phyloP scores from a whole-genome alignment of 129 eudicot genomes.

The Heracleum sosnowskyi region DNA sequence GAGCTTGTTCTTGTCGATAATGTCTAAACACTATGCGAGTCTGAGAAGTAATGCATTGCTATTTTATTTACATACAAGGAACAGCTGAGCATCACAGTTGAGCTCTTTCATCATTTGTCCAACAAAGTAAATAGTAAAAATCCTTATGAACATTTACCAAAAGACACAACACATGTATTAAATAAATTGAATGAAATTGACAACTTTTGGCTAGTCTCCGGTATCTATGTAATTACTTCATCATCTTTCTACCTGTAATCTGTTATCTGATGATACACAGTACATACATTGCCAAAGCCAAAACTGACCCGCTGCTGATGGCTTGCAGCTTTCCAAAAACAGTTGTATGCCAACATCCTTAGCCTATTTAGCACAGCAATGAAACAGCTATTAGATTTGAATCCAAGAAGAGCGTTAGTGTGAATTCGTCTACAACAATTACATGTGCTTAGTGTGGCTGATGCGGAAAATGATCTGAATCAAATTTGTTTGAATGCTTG shows the following conservation, averaged over 20 bases:
- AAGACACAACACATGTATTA: not conserved
- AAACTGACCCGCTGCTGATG: not conserved
- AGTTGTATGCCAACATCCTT: not conserved
- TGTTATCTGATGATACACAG: not conserved
- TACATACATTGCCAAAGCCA: not conserved
- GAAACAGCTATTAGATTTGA: not conserved
- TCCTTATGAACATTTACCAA: not conserved
- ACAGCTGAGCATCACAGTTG: not conserved
- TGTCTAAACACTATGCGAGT: no score
- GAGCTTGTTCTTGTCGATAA: no score
- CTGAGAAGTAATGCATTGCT: no score
- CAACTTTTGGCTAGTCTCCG: not conserved
- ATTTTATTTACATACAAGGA: not conserved
- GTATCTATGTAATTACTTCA: not conserved
- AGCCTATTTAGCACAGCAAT: not conserved
- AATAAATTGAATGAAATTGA: not conserved
- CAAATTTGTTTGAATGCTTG: not conserved
- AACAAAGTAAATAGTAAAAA: not conserved
- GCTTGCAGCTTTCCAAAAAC: not conserved
- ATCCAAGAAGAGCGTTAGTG: not conserved
- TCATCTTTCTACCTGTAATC: not conserved
- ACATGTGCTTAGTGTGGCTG: not conserved
- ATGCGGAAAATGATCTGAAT: not conserved
- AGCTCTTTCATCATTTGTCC: not conserved
- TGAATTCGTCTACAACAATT: not conserved